Evolutionary conservation across 768 basidiomycete species (phyloP).

Genomic region (Candolleomyces aberdarensis): DNA sequence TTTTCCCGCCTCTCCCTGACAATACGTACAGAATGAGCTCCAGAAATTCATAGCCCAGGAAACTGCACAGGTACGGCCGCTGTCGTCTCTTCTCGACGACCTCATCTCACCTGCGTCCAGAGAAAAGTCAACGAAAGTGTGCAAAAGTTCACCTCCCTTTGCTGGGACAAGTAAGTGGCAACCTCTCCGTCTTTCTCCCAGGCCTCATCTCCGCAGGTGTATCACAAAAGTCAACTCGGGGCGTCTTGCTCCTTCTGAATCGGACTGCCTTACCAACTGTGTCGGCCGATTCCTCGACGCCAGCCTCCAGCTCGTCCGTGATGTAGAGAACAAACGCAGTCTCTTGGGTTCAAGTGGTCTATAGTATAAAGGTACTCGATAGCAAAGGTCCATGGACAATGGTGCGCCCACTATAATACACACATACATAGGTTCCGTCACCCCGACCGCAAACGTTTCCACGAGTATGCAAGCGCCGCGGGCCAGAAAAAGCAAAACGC

Average conservation of each 20-base stretch:
- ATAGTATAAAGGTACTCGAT: constrained; percentile 10
- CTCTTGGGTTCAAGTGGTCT: constrained; percentile 15
- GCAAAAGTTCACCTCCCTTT: constrained; percentile 77
- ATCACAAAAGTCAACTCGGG: constrained; percentile 76
- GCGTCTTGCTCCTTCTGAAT: constrained; percentile 76
- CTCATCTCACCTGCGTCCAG: constrained; percentile 35
- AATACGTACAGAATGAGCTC: not conserved
- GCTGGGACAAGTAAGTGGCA: constrained; percentile 87
- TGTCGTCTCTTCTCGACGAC: not conserved
- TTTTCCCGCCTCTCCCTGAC: not conserved
- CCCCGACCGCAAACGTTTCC: constrained; percentile 27
- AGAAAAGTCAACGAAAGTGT: constrained; percentile 70
- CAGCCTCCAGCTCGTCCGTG: constrained; percentile 76
- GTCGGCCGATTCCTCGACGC: constrained; percentile 91
- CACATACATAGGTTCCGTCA: constrained; percentile 4
- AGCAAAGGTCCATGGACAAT: constrained; percentile 5
- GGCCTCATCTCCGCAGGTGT: constrained; percentile 48
- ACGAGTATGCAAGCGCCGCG: constrained; percentile 45
- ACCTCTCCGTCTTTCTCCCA: not conserved
- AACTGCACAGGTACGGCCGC: not conserved
- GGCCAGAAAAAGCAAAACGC: constrained; percentile 75
- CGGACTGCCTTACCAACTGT: constrained; percentile 82
- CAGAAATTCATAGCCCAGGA: constrained; percentile 2
- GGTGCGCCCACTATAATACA: constrained; percentile 7
- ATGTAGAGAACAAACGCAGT: constrained; percentile 46